A percentile compares a stretch with the other conserved stretches of the same genome.
Evolutionary conservation across 805 yeast genomes (phyloP).

Genomic region (Metschnikowia proteae): DNA sequence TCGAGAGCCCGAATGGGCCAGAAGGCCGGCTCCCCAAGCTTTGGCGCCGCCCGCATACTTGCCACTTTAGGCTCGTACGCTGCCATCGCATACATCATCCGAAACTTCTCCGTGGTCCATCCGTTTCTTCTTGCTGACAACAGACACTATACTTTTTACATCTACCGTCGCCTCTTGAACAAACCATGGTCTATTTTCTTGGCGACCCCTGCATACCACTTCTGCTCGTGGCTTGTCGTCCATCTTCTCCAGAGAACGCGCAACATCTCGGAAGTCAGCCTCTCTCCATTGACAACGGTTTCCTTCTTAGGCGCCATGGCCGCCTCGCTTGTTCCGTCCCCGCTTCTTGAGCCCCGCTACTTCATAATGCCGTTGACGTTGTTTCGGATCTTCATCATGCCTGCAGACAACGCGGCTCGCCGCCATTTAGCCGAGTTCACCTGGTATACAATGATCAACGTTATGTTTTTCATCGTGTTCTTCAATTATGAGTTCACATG

Average conservation of each 20-base stretch:
- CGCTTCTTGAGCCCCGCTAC: slow-evolving; percentile 91
- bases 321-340: slow-evolving; percentile 78
- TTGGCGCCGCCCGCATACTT: background rate
- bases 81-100: slow-evolving; percentile 44
- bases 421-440: slow-evolving; percentile 47
- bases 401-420: slow-evolving; percentile 13
- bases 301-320: slow-evolving; percentile 51
- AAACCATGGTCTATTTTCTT: slow-evolving; percentile 44
- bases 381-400: slow-evolving; percentile 57
- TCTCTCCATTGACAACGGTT: slow-evolving; percentile 39
- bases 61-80: slow-evolving; percentile 6
- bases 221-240: slow-evolving; percentile 37
- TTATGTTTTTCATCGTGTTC: slow-evolving; percentile 52
- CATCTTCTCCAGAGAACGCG: slow-evolving; percentile 3
- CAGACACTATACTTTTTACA: slow-evolving; percentile 87
- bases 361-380: slow-evolving; percentile 76
- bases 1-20: too few relatives aligned
- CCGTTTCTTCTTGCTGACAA: slow-evolving; percentile 93
- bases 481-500: slow-evolving; percentile 61
- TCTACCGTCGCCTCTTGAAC: slow-evolving; percentile 65
- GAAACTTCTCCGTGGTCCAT: slow-evolving; percentile 69
- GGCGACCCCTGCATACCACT: slow-evolving; percentile 69
- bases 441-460: slow-evolving; percentile 60
- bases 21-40: too few relatives aligned
- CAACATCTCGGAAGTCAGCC: slow-evolving; percentile 8